Base-by-base conservation (phyloP, 139 green algal genomes). In the Volvox reticuliferus region DNA sequence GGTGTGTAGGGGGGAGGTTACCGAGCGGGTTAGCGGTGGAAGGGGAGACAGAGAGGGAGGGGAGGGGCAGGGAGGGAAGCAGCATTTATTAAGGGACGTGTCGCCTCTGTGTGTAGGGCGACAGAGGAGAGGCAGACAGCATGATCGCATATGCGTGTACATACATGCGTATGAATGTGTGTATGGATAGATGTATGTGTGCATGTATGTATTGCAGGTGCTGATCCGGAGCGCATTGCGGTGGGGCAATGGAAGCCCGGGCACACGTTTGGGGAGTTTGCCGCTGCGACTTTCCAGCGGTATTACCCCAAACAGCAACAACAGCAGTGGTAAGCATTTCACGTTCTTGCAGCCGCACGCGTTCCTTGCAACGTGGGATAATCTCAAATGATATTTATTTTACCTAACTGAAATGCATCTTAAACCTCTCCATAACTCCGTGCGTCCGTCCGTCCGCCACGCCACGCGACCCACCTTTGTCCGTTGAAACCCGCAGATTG, bases 211-310 rank as follows among this genome's bases (percentile, higher is more conserved):
- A 26, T 12, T 68, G 36, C 86, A 92, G 86, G 88, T 17, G 86
- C 89, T 18, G 28, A 32, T 0, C 30, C 83, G 17, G 68, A 69
- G 16, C 50, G 78, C 0, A 75, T 96, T 6, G 92, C 91, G 22
- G 89, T 97, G 0, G 94, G 91, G 1, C 91, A 94, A 62, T 97
- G 95, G 94, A n/a, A 44, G 37, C 93, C 88, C 1, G 95, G 94
- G 0, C 88, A 95, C 37, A 96, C 61, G 14, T 98, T 98, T 94
- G 96, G 95, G 0, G 87, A 96, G 37, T 98, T 97, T 90, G 91
- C 96, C 14, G 91, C 95, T 65, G 91, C 82, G 5, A 96, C 89
- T 0, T 93, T 98, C 44, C 17, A 88, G 9, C 30, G 82, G 13
- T 98, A 97, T 88, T 97, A 97, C 81, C 12, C 44, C 37, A 55